Percentiles rank a stretch among this genome's conserved stretches.
phyloP scores from a whole-genome alignment of 2,329 filamentous ascomycete species.

The Nemania diffusa region DNA sequence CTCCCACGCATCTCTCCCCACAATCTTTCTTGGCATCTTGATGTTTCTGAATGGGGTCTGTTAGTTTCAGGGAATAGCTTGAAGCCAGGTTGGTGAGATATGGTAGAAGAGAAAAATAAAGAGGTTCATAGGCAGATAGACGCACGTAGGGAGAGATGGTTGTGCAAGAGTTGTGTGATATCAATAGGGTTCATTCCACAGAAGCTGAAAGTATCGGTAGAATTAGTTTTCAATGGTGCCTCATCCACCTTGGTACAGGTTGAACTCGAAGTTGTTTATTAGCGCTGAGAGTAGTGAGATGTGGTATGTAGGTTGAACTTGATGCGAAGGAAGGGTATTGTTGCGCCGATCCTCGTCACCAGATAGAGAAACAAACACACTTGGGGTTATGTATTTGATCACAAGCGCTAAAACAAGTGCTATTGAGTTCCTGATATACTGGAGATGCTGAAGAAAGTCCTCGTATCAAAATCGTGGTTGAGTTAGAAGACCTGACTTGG shows the following conservation, averaged over 20 bases:
- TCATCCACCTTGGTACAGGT: no score
- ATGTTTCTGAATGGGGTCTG: background rate
- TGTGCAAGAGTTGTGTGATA: no score
- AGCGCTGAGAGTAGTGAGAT: no score
- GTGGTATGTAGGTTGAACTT: no score
- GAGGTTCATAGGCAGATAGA: background rate
- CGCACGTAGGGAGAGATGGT: no score
- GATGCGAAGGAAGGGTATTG: no score
- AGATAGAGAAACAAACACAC: background rate
- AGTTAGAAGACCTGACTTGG: background rate
- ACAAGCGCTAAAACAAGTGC: background rate
- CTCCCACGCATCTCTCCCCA: background rate
- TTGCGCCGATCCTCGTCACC: background rate
- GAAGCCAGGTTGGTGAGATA: background rate
- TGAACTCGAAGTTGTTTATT: no score
- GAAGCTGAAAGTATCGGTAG: no score
- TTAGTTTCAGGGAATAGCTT: background rate
- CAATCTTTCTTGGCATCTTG: constrained; percentile 1
- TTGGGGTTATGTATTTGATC: background rate
- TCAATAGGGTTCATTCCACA: no score
- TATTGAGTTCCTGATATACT: background rate
- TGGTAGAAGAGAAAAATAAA: background rate
- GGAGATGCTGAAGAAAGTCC: background rate
- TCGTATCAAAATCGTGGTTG: background rate
- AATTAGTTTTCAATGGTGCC: no score